Percentiles rank a stretch among this genome's conserved stretches.
phyloP scores from a whole-genome alignment of 2,329 filamentous ascomycete species.

The Aspergillus proliferans region DNA sequence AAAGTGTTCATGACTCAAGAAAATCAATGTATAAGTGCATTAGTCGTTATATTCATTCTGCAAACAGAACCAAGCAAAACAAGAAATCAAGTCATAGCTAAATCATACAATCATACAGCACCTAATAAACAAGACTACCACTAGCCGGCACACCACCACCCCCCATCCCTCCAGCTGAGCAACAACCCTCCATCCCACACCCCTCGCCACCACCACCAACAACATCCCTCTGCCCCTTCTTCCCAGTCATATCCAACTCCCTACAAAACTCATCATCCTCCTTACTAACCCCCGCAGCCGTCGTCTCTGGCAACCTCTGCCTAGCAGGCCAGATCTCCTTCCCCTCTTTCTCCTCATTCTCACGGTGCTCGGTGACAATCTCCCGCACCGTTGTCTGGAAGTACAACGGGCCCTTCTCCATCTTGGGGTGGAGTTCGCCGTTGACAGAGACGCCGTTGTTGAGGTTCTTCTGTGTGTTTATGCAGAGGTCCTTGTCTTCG shows the following conservation, averaged over 20 bases:
- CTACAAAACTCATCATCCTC: constrained; percentile 28
- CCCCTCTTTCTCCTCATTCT: constrained; percentile 41
- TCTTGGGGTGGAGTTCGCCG: constrained; percentile 53
- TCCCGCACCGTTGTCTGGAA: constrained; percentile 51
- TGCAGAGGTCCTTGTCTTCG: constrained; percentile 59
- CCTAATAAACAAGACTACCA: background rate
- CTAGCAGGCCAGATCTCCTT: constrained; percentile 50
- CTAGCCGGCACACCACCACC: background rate
- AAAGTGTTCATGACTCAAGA: background rate
- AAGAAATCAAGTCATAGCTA: background rate
- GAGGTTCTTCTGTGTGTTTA: constrained; percentile 53
- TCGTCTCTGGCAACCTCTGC: constrained; percentile 24
- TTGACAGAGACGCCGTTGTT: constrained; percentile 55
- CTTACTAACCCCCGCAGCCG: constrained; percentile 18
- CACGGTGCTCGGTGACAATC: constrained; percentile 41
- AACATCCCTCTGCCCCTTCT: background rate
- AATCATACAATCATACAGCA: background rate
- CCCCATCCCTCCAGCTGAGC: background rate
- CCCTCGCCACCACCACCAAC: background rate
- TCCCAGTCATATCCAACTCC: constrained; percentile 7
- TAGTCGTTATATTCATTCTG: background rate
- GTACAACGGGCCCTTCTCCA: constrained; percentile 52
- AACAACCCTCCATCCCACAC: background rate
- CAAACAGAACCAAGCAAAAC: background rate
- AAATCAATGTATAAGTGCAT: background rate